A percentile compares a stretch with the other conserved stretches of the same genome.
phyloP scores from a whole-genome alignment of 768 basidiomycete genomes.

The Boletus bicolor region DNA sequence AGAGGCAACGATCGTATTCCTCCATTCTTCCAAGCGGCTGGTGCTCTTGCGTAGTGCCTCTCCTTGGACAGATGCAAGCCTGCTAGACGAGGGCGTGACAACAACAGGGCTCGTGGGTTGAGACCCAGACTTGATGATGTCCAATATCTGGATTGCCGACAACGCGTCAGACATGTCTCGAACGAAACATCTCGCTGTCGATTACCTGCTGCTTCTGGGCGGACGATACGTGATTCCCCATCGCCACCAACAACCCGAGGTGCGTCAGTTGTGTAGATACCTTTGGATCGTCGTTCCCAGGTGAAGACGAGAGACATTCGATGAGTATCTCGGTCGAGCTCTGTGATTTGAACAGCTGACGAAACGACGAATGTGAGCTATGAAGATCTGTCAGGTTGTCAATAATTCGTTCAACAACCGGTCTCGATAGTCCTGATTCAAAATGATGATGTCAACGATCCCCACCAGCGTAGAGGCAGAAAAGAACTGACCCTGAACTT shows the following conservation, averaged over 20 bases:
- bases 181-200: not conserved
- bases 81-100: slow-evolving; percentile 4
- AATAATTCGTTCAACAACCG: slow-evolving; percentile 38
- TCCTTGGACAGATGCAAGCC: slow-evolving; percentile 22
- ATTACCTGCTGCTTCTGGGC: slow-evolving; percentile 72
- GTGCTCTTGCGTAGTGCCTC: slow-evolving; percentile 59
- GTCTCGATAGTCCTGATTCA: slow-evolving; percentile 22
- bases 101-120: not conserved
- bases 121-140: slow-evolving; percentile 43
- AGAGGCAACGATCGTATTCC: slow-evolving; percentile 60
- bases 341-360: slow-evolving; percentile 70
- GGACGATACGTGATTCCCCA: slow-evolving; percentile 58
- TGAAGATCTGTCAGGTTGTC: slow-evolving; percentile 72
- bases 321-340: slow-evolving; percentile 66
- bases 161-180: slow-evolving; percentile 1
- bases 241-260: slow-evolving; percentile 62
- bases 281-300: slow-evolving; percentile 8
- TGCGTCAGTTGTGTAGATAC: slow-evolving; percentile 69
- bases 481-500: slow-evolving; percentile 14
- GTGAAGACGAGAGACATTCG: slow-evolving; percentile 55
- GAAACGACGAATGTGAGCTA: slow-evolving; percentile 59
- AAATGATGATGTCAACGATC: not conserved
- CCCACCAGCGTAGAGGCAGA: no score
- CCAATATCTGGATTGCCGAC: slow-evolving; percentile 46
- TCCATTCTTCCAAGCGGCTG: slow-evolving; percentile 66